Percentiles rank a stretch among this genome's conserved stretches.
phyloP scores from a whole-genome alignment of 129 eudicot genomes.

The Chrysanthemum makinoi region DNA sequence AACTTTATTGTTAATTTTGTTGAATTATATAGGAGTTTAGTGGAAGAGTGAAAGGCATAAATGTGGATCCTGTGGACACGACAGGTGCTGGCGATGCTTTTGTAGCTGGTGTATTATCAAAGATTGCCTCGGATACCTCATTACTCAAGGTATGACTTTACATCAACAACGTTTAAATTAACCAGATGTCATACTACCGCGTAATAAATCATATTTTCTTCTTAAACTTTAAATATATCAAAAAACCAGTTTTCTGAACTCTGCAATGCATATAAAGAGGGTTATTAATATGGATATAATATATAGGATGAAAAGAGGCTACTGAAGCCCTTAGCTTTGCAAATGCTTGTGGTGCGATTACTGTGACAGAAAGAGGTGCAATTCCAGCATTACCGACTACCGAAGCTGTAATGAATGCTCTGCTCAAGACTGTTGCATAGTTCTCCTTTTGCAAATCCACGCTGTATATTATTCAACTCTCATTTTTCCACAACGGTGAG shows the following conservation, averaged over 20 bases:
- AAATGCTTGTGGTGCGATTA: slow-evolving; percentile 93
- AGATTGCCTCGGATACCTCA: slow-evolving; percentile 69
- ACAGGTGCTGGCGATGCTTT: slow-evolving; percentile 99
- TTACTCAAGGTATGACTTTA: slow-evolving; percentile 59
- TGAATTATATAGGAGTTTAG: slow-evolving; percentile 64
- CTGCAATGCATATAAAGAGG: too few relatives aligned
- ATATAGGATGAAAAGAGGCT: slow-evolving; percentile 63
- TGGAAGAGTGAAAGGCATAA: slow-evolving; percentile 80
- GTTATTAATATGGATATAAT: too few relatives aligned
- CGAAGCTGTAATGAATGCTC: slow-evolving; percentile 61
- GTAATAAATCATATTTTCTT: not conserved
- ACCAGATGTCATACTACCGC: too few relatives aligned
- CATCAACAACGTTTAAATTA: not conserved
- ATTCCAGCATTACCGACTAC: slow-evolving; percentile 92
- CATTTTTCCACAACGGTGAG: slow-evolving; percentile 13
- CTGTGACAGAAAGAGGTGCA: slow-evolving; percentile 93
- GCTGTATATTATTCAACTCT: slow-evolving; percentile 15
- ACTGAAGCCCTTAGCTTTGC: slow-evolving; percentile 81
- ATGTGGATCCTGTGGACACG: slow-evolving; percentile 83
- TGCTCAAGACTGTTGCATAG: slow-evolving; percentile 66
- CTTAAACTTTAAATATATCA: not conserved
- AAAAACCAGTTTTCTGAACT: too few relatives aligned
- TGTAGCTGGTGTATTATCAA: slow-evolving; percentile 93
- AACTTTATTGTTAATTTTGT: slow-evolving; percentile 9
- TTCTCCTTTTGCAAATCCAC: slow-evolving; percentile 11